Evolutionary conservation across 2,329 filamentous ascomycete species (phyloP).

Genomic region (Pestalotiopsis sp.): DNA sequence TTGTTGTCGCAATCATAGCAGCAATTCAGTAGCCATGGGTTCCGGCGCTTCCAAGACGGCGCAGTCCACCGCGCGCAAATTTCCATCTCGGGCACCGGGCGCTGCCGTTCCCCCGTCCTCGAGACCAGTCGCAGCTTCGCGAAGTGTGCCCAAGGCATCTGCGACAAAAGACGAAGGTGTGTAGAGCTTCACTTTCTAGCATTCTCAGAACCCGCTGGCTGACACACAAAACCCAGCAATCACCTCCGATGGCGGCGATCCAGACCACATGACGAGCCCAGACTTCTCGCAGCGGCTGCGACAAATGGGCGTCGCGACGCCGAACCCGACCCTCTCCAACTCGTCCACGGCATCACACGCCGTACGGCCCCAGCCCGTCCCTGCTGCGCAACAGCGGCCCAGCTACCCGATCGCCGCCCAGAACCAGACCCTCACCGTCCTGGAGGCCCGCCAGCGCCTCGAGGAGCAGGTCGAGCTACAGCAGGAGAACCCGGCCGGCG

Average conservation of each 20-base stretch:
- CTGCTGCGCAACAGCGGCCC: constrained; percentile 16
- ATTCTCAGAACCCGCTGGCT: not conserved
- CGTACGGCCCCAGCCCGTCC: not conserved
- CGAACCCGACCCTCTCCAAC: constrained; percentile 53
- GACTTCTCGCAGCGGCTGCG: constrained; percentile 52
- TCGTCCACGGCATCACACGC: constrained; percentile 43
- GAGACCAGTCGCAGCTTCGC: constrained; percentile 9
- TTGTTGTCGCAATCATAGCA: not conserved
- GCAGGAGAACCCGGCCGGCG: constrained; percentile 40
- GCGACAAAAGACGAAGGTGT: constrained; percentile 34
- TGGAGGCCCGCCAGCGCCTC: constrained; percentile 47
- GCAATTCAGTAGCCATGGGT: constrained; percentile 36
- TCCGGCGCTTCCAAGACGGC: constrained; percentile 47
- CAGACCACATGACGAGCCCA: constrained; percentile 38
- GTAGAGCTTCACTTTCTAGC: constrained; percentile 14
- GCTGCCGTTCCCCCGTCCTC: constrained; percentile 22
- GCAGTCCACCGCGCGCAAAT: constrained; percentile 41
- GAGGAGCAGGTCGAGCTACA: constrained; percentile 45
- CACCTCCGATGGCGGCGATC: constrained; percentile 38
- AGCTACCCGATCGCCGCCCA: constrained; percentile 24
- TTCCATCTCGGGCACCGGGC: constrained; percentile 40
- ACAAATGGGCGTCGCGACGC: constrained; percentile 55
- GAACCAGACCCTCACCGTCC: constrained; percentile 49
- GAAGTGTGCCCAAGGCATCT: constrained; percentile 16
- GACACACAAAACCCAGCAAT: constrained; percentile 32